phyloP scores from a whole-genome alignment of 768 basidiomycete genomes.

The Podaxis carcinomalis region DNA sequence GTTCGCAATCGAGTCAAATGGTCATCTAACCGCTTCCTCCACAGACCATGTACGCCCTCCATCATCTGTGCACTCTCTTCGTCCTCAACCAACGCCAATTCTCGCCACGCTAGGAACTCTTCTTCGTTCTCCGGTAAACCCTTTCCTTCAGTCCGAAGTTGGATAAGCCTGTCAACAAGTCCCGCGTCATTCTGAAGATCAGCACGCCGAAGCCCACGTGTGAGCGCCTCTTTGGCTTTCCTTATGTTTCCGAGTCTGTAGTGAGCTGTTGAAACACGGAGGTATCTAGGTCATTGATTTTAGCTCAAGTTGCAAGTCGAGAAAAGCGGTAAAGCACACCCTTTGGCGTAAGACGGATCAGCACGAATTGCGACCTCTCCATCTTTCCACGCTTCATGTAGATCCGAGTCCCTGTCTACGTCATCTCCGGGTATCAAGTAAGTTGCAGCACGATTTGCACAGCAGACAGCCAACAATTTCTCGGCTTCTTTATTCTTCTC shows the following conservation, averaged over 20 bases:
- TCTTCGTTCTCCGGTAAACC: slow-evolving; percentile 15
- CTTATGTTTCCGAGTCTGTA: slow-evolving; percentile 11
- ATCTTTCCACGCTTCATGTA: slow-evolving; percentile 11
- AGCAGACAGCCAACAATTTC: slow-evolving; percentile 7
- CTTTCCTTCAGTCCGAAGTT: slow-evolving; percentile 15
- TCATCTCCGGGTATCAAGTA: neutral
- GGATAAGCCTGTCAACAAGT: slow-evolving; percentile 16
- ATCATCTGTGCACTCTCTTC: slow-evolving; percentile 12
- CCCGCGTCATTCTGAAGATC: slow-evolving; percentile 13
- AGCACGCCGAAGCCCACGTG: slow-evolving; percentile 11
- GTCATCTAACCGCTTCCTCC: slow-evolving; percentile 6
- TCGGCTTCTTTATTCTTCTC: slow-evolving; percentile 7
- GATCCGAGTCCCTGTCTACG: neutral
- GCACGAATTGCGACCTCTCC: slow-evolving; percentile 11
- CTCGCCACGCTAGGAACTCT: slow-evolving; percentile 6
- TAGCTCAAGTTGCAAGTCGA: neutral
- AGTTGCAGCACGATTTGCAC: slow-evolving; percentile 7
- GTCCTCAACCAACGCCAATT: slow-evolving; percentile 8
- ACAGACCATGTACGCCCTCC: slow-evolving; percentile 9
- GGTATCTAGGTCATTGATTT: slow-evolving; percentile 11
- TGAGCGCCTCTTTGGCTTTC: slow-evolving; percentile 15
- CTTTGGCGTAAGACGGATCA: slow-evolving; percentile 12
- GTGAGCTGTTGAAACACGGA: slow-evolving; percentile 15
- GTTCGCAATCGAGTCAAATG: neutral
- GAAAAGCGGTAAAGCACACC: slow-evolving; percentile 1